Base-by-base conservation (phyloP, 1,284 basidiomycete genomes). In the Agaricales sp. region DNA sequence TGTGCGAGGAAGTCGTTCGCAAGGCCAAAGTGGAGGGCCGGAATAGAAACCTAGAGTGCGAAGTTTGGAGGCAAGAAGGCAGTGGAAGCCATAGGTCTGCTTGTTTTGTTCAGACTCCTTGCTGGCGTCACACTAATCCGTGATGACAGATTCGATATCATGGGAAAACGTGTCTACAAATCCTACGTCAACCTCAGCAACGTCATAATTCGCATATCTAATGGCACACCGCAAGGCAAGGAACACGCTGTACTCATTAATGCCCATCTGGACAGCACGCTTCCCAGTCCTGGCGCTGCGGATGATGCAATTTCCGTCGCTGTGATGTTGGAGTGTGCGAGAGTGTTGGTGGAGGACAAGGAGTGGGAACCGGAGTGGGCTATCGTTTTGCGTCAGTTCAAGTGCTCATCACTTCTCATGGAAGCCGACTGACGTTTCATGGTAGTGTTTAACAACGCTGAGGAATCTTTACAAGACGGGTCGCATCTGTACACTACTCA, bases 391-490 rank as follows among this genome's bases (percentile, higher is more conserved):
- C 68, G 90, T 92, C 57, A 64, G 88, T 70, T 25, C 14, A 6
- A 6, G 26, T 30, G n/a, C 16, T 38, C 16, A 35, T 35, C 6
- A 26, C 12, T 37, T 38, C 43, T 6, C 39, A 8, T 30, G n/a
- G 14, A 19, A 3, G 16, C 14, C 12, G 16, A 12, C 43, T 21
- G 19, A 22, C 4, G 43, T 46, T 25, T 8, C 24, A 6, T 37
- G 4, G 54, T 44, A 92, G 90, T 98, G 53, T 98, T 96, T 72
- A 98, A 98, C 60, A 82, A 96, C 53, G 96, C 88, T 3, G 94
- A 99, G 62, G 92, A 95, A 59, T 87, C 84, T 0, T 66, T 95
- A n/a, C 93, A 96, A 63, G 94, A 97, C 59, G 94, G 89, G 0
- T 94, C 92, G 0, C 94, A 99, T 64, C 70, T 95, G 2, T 96